Conservation (phyloP, 805 yeast genomes). For the Nakazawaea peltata region DNA sequence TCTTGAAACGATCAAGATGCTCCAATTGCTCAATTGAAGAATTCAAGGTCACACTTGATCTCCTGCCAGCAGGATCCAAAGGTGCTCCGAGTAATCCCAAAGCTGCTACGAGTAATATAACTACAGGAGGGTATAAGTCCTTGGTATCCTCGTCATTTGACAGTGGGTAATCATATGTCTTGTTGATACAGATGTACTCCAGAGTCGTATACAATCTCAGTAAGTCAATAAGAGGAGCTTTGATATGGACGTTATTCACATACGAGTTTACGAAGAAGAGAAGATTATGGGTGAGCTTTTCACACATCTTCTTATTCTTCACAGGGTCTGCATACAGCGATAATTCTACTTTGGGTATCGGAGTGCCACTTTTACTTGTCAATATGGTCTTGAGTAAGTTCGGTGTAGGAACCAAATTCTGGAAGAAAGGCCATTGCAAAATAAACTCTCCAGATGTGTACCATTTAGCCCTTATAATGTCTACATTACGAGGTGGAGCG, state of each 20-base stretch:
- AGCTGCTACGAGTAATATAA: conserved; percentile 2
- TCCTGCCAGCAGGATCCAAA: neutral
- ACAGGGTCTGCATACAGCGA: conserved; percentile 3
- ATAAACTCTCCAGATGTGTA: conserved; percentile 7
- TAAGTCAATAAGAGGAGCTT: conserved; percentile 9
- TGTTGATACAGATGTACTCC: neutral
- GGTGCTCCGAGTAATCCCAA: conserved; percentile 8
- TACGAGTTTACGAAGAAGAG: conserved; percentile 7
- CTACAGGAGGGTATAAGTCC: conserved; percentile 1
- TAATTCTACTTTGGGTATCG: neutral
- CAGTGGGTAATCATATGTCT: neutral
- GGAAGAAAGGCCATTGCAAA: conserved; percentile 8
- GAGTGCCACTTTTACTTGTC: neutral
- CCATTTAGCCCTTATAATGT: conserved; percentile 1
- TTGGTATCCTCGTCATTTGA: neutral
- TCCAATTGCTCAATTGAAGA: conserved; percentile 4
- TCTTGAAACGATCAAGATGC: conserved; percentile 2
- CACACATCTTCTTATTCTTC: neutral
- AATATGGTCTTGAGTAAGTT: neutral
- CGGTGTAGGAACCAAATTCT: neutral
- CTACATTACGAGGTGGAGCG: neutral
- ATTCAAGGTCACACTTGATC: neutral
- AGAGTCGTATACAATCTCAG: conserved; percentile 4
- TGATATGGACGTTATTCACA: conserved; percentile 10
- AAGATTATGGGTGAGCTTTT: conserved; percentile 5